Evolutionary conservation across 1,139 yeast genomes (phyloP).

Genomic region (Geotrichum klebahnii): DNA sequence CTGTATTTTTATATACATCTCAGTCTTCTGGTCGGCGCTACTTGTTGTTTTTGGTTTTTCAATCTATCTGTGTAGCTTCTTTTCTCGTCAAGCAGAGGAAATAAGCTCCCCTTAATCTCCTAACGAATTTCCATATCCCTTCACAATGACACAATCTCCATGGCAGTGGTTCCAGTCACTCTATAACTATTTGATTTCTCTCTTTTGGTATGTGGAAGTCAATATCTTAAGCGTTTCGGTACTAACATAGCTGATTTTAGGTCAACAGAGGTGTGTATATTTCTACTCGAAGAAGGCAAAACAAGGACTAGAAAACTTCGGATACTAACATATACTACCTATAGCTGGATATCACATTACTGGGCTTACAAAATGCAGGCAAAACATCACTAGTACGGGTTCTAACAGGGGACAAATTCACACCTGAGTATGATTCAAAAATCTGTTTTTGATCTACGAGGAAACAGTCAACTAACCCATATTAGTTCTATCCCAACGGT

Average conservation of each 20-base stretch:
- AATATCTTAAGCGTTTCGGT: no score
- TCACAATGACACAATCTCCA: constrained; percentile 22
- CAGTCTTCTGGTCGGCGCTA: no score
- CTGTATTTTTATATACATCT: no score
- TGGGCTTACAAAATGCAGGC: constrained; percentile 44
- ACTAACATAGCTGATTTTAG: constrained; percentile 21
- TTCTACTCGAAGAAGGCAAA: neutral
- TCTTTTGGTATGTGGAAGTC: constrained; percentile 32
- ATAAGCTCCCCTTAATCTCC: no score
- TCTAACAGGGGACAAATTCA: constrained; percentile 39
- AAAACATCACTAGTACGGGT: constrained; percentile 40
- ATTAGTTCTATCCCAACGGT: constrained; percentile 41
- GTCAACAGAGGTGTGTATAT: constrained; percentile 31
- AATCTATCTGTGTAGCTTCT: no score
- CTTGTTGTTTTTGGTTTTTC: no score
- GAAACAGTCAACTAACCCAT: no score
- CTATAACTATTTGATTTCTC: constrained; percentile 32
- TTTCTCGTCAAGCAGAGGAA: no score
- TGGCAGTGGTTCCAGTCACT: constrained; percentile 32
- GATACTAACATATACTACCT: neutral
- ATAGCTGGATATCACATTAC: constrained; percentile 39
- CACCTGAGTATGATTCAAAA: constrained; percentile 34
- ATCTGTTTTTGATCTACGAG: constrained; percentile 3
- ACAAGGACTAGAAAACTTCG: neutral
- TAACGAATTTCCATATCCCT: neutral